These are phyloP conservation scores for Populus trichocarpa DNA, from an alignment of 441 rosid genomes.

Conservation along the genomic window DNA sequence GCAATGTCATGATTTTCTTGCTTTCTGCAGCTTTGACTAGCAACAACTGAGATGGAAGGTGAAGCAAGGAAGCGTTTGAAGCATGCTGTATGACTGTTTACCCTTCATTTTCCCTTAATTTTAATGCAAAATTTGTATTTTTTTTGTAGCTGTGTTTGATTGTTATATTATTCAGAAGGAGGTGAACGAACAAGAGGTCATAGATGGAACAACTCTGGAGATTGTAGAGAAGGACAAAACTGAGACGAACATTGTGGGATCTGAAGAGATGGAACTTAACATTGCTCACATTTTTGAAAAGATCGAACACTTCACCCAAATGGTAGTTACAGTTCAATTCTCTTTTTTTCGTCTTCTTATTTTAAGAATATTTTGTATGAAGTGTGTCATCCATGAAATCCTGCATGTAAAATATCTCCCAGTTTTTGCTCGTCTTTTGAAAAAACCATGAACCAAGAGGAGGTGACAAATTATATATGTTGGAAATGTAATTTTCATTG, in stretches of 20 bases:
- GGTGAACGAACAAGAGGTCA: constrained; percentile 36
- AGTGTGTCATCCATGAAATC: neutral
- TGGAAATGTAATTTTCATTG: neutral
- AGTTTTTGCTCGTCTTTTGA: no score
- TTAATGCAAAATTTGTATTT: neutral
- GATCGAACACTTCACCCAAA: constrained; percentile 71
- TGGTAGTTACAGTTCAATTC: constrained; percentile 32
- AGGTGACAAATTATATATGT: neutral
- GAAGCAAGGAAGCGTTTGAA: constrained; percentile 58
- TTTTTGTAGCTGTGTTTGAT: neutral
- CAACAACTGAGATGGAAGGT: constrained; percentile 36
- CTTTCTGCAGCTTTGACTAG: constrained; percentile 11
- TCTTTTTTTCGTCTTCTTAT: neutral
- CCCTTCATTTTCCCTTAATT: constrained; percentile 14
- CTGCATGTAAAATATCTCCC: neutral
- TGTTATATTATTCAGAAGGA: constrained; percentile 32
- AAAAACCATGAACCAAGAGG: neutral
- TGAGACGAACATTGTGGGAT: constrained; percentile 44
- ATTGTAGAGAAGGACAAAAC: constrained; percentile 46
- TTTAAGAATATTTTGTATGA: neutral
- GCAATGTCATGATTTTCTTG: neutral
- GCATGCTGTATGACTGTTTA: constrained; percentile 33
- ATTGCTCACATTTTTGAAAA: constrained; percentile 56
- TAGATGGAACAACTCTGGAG: constrained; percentile 34
- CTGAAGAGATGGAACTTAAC: constrained; percentile 69